A percentile compares a stretch with the other conserved stretches of the same genome.
Evolutionary conservation across 2,329 filamentous ascomycete species (phyloP).

Genomic region (Escovopsis weberi): DNA sequence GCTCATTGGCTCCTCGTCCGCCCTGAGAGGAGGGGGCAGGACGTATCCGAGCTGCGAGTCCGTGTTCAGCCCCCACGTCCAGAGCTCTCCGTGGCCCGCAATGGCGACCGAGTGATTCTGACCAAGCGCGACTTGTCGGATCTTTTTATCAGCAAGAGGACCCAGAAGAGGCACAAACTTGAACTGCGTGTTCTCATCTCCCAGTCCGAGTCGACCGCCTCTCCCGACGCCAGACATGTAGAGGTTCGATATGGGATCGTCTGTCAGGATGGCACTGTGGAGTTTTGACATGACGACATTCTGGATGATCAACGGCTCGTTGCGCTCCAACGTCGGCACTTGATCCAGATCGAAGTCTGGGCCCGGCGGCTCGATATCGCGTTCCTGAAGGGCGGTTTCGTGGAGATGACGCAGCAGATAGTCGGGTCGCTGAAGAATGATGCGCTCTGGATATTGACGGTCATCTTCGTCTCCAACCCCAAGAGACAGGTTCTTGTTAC

Average conservation of each 20-base stretch:
- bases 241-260: conserved; percentile 76
- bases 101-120: conserved; percentile 85
- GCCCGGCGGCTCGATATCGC: conserved; percentile 18
- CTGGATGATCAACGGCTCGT: conserved; percentile 58
- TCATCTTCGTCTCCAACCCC: conserved; percentile 95
- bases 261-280: conserved; percentile 77
- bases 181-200: conserved; percentile 81
- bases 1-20: conserved; percentile 75
- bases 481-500: conserved; percentile 86
- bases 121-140: conserved; percentile 68
- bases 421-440: conserved; percentile 61
- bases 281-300: conserved; percentile 83
- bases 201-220: conserved; percentile 76
- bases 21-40: conserved; percentile 48
- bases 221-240: conserved; percentile 88
- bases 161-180: conserved; percentile 70
- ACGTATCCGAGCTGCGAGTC: conserved; percentile 77
- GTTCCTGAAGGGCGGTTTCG: conserved; percentile 45
- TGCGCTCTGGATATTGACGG: conserved; percentile 79
- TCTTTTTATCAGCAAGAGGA: conserved; percentile 58
- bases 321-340: conserved; percentile 59
- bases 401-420: conserved; percentile 63
- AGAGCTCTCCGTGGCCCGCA: conserved; percentile 75
- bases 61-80: conserved; percentile 85
- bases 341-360: conserved; percentile 25